These are phyloP conservation scores for Alternaria dauci DNA, from an alignment of 2,329 filamentous ascomycete species.

Conservation along the genomic window DNA sequence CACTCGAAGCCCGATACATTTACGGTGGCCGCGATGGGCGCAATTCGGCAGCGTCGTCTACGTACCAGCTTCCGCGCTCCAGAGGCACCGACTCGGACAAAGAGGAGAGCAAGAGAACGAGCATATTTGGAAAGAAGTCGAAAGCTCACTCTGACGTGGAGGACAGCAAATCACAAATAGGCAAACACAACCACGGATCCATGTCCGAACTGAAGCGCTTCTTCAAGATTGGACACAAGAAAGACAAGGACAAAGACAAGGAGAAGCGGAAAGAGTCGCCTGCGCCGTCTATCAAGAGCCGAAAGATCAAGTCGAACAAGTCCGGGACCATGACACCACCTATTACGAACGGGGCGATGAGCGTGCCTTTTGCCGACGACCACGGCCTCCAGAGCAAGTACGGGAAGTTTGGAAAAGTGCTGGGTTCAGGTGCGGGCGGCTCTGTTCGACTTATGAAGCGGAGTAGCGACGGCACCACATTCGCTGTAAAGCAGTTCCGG, in stretches of 20 bases:
- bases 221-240: conserved; percentile 76
- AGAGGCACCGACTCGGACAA: conserved; percentile 50
- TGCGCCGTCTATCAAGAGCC: conserved; percentile 63
- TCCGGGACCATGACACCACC: conserved; percentile 51
- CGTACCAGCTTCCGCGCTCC: conserved; percentile 56
- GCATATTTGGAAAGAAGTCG: conserved; percentile 63
- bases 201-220: conserved; percentile 98
- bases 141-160: conserved; percentile 56
- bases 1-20: conserved; percentile 82
- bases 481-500: conserved; percentile 97
- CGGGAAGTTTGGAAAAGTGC: conserved; percentile 91
- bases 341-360: conserved; percentile 39
- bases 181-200: conserved; percentile 69
- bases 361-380: conserved; percentile 89
- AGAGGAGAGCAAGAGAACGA: conserved; percentile 60
- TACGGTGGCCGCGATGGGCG: conserved; percentile 78
- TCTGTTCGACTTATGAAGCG: conserved; percentile 95
- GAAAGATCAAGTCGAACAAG: conserved; percentile 58
- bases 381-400: conserved; percentile 91
- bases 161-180: conserved; percentile 33
- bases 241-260: conserved; percentile 60
- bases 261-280: conserved; percentile 69
- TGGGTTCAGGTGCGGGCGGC: conserved; percentile 92
- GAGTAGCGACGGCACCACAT: conserved; percentile 89
- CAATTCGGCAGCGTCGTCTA: conserved; percentile 50